Conservation (phyloP, 768 basidiomycete species). For the Leccinum obscurum region DNA sequence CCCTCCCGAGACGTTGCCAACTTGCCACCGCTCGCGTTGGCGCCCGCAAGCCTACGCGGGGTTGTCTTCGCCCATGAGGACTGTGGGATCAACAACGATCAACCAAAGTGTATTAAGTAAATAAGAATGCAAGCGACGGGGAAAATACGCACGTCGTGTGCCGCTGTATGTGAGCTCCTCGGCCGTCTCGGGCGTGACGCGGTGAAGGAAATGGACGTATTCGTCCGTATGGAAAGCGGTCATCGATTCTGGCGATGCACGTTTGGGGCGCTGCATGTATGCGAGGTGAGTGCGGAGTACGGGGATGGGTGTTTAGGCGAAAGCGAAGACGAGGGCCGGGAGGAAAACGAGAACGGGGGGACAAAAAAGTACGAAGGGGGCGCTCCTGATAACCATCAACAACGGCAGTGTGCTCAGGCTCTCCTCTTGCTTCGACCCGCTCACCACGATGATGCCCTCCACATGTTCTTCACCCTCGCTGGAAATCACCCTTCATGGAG, state of each 20-base stretch:
- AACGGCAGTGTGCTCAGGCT: too few relatives aligned
- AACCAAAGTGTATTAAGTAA: not conserved
- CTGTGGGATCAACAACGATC: conserved; percentile 24
- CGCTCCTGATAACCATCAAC: too few relatives aligned
- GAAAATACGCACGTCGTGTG: conserved; percentile 64
- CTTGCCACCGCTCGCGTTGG: too few relatives aligned
- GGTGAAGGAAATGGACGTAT: conserved; percentile 88
- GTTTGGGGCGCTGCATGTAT: conserved; percentile 58
- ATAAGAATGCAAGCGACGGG: not conserved
- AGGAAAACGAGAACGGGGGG: not conserved
- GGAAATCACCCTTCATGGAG: too few relatives aligned
- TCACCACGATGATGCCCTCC: too few relatives aligned
- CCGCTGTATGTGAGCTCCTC: conserved; percentile 85
- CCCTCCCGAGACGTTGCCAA: too few relatives aligned
- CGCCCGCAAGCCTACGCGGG: conserved; percentile 90
- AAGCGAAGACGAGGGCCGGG: too few relatives aligned
- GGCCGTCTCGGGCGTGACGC: conserved; percentile 89
- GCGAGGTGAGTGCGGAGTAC: not conserved
- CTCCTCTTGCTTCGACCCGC: too few relatives aligned
- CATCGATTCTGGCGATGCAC: conserved; percentile 76
- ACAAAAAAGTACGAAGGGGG: too few relatives aligned
- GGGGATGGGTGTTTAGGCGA: not conserved
- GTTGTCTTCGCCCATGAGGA: conserved; percentile 86
- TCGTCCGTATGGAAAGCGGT: conserved; percentile 98
- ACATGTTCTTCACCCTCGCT: too few relatives aligned